Percentiles rank a stretch among this genome's conserved stretches.
Conservation (phyloP, 768 basidiomycete genomes). For the Floccularia luteovirens region DNA sequence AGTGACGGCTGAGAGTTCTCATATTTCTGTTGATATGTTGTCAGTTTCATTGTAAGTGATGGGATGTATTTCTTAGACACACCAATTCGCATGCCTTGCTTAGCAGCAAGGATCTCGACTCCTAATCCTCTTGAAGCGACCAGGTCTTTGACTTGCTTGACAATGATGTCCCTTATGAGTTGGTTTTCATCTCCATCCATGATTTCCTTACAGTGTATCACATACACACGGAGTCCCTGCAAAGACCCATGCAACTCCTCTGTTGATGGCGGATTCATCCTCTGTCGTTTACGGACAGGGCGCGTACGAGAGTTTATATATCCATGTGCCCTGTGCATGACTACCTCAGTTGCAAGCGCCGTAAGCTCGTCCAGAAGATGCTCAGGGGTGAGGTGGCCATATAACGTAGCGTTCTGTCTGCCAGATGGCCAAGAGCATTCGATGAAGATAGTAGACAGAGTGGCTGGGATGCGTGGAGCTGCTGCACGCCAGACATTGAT, state of each 20-base stretch:
- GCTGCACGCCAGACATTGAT: slow-evolving; percentile 75
- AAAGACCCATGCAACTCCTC: slow-evolving; percentile 46
- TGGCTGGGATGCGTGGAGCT: slow-evolving; percentile 65
- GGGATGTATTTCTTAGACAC: too few relatives aligned
- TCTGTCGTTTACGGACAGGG: slow-evolving; percentile 29
- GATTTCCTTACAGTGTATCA: slow-evolving; percentile 86
- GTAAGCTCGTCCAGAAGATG: slow-evolving; percentile 73
- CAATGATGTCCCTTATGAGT: slow-evolving; percentile 61
- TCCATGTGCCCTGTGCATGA: slow-evolving; percentile 27
- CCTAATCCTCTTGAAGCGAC: slow-evolving; percentile 61
- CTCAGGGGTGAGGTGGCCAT: slow-evolving; percentile 82
- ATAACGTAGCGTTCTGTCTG: slow-evolving; percentile 59
- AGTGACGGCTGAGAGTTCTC: too few relatives aligned
- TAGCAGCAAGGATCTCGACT: slow-evolving; percentile 58
- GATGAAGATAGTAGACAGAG: slow-evolving; percentile 78
- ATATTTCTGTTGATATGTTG: too few relatives aligned
- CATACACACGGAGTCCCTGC: slow-evolving; percentile 57
- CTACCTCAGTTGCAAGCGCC: slow-evolving; percentile 62
- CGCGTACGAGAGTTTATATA: slow-evolving; percentile 15
- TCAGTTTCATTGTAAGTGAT: too few relatives aligned
- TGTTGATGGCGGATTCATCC: slow-evolving; percentile 26
- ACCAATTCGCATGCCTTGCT: slow-evolving; percentile 82
- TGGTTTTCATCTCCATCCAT: slow-evolving; percentile 36
- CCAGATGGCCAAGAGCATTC: slow-evolving; percentile 88
- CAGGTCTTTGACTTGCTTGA: slow-evolving; percentile 60